Evolutionary conservation across 2,329 filamentous ascomycete genomes (phyloP), one percentile per base, ranked within the genome.

Genomic region (Pseudonectria buxi): DNA sequence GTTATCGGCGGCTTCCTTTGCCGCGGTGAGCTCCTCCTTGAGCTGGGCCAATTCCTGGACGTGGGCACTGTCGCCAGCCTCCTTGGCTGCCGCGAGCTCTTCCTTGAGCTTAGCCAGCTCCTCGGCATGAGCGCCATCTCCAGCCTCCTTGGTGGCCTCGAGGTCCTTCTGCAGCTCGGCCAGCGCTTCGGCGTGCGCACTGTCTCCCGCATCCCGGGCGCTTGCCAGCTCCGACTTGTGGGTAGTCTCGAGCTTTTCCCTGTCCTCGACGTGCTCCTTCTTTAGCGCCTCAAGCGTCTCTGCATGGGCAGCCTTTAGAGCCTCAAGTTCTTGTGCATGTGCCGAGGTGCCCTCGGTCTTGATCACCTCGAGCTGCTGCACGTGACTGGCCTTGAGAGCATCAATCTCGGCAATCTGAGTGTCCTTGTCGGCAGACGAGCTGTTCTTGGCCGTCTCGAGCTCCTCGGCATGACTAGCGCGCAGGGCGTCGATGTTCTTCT

Each of bases 391-490:
- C 52, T 77, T 75, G 16, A 80, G 58, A n/a, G 67, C 51, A 26
- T 78, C 68, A 3, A 80, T 56, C 47, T 77, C 71, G 18, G 59
- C 57, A 7, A 69, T 43, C 30, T 72, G 67, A 15, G 67, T 56
- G 22, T 73, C 66, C 41, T 66, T 61, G 33, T 74, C 71, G 14
- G 69, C 63, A 26, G 68, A 67, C 12, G 68, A 66, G 32, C 61
- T 63, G 35, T 67, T 71, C 62, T 76, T 75, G 33, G 73, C 72
- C 24, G 58, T 58, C 55, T 78, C 73, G 9, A 81, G 53, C 49
- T 75, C 74, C 60, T 78, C 72, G 5, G 72, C 72, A 47, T 81
- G 72, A 44, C 66, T 72, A 9, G 71, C 68, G 39, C 66, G 70
- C 30, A 82, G 57, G 2, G 71, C 69, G 27, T 76, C 71, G 2